Percentiles rank a stretch among this genome's conserved stretches.
phyloP scores from a whole-genome alignment of 2,329 filamentous ascomycete genomes.

The Sporothrix pseudoabietina region DNA sequence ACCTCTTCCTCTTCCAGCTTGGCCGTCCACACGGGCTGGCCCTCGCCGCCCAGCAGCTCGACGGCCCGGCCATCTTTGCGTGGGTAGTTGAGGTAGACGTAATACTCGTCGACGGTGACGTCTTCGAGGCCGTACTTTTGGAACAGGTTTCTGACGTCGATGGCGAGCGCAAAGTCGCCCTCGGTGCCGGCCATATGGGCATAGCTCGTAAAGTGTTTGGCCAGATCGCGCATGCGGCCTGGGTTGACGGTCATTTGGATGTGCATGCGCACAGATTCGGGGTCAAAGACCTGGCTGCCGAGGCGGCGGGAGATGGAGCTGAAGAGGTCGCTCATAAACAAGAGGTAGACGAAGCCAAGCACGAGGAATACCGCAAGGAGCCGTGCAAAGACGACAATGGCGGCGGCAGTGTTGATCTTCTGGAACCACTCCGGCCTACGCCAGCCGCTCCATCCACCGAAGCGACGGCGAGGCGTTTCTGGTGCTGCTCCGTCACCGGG shows the following conservation, averaged over 20 bases:
- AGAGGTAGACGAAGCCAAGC: conserved; percentile 74
- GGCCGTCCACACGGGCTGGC: conserved; percentile 70
- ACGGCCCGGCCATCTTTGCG: conserved; percentile 74
- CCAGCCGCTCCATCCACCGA: background rate
- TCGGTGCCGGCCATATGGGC: conserved; percentile 94
- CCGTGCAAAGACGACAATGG: conserved; percentile 68
- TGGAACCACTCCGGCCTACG: conserved; percentile 40
- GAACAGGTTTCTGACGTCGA: conserved; percentile 82
- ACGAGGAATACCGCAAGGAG: conserved; percentile 75
- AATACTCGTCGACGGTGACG: conserved; percentile 74
- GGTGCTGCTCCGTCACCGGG: too few species aligned
- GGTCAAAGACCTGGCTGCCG: conserved; percentile 73
- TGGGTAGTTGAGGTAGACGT: conserved; percentile 93
- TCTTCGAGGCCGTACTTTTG: conserved; percentile 70
- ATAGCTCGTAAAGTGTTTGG: conserved; percentile 77
- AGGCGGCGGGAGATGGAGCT: conserved; percentile 64
- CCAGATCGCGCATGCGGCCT: conserved; percentile 68
- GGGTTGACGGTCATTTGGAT: conserved; percentile 73
- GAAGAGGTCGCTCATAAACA: conserved; percentile 86
- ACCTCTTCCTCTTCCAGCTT: conserved; percentile 78
- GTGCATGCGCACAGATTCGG: conserved; percentile 76
- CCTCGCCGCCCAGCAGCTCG: conserved; percentile 72
- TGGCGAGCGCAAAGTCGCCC: conserved; percentile 82
- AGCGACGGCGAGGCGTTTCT: conserved; percentile 26
- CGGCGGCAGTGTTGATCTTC: conserved; percentile 46